Evolutionary conservation across 179 eudicot species (phyloP), one percentile per base, ranked within the genome.

Genomic region (Pouteria campechiana): DNA sequence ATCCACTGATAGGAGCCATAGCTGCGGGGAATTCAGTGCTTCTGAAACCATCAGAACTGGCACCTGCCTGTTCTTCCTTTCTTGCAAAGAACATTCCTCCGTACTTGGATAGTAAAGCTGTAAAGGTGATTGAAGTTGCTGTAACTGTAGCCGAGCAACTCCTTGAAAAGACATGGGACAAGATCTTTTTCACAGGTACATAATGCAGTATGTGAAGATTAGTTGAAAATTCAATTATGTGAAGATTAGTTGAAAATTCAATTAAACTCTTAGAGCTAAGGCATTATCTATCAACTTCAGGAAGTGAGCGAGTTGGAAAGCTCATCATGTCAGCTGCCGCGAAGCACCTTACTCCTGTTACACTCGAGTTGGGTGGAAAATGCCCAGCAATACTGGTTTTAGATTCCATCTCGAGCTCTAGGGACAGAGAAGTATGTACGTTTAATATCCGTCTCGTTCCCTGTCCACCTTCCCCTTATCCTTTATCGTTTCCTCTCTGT

Each of bases 301-400:
- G 98, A 52, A 77, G 98, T 60, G 34, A 66, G 10, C 59, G 72
- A 41, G 80, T 82, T 43, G 98, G 84, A 41, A 57, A 70, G 17
- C 57, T 79, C 25, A 46, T 87, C 54, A 77, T 86, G 90, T 32
- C 81, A 18, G 92, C 85, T 56, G 98, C 96, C 28, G 96, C 88
- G 19, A 82, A 82, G 45, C 72, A 85, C 60, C 59, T 90, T 41
- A 90, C 98, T 1, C 98, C 95, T 0, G 98, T 90, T 12, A 73
- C 87, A 12, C 53, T 86, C 20, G 98, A 86, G 81, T 75, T 90
- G 6, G 98, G 98, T 10, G 98, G 94, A 7, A 90, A 90, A 65
- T 79, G 88, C 36, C 98, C 98, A 5, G 15, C 65, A 42, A 75
- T 90, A 41, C 52, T 90, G 4, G n/a, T n/a, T n/a, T n/a, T n/a